Conservation (phyloP, 2,329 filamentous ascomycete species). For the Aspergillus cejpii region DNA sequence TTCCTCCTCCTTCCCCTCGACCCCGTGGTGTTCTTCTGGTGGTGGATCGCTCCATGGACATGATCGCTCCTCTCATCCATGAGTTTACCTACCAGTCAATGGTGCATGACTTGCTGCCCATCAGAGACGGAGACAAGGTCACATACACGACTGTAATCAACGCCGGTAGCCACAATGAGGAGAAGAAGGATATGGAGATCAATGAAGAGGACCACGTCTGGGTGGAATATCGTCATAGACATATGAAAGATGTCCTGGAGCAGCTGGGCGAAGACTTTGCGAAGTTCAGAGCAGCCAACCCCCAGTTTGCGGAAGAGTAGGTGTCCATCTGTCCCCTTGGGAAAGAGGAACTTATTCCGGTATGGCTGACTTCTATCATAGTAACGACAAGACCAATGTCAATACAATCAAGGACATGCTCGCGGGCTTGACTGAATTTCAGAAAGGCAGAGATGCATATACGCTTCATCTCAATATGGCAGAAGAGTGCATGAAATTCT, state of each 20-base stretch:
- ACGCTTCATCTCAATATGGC: slow-evolving; percentile 94
- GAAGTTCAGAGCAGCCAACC: slow-evolving; percentile 83
- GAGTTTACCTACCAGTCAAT: slow-evolving; percentile 99
- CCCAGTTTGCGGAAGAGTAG: slow-evolving; percentile 73
- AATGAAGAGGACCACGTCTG: slow-evolving; percentile 87
- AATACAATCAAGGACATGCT: slow-evolving; percentile 97
- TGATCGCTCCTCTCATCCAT: slow-evolving; percentile 79
- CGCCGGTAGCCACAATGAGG: slow-evolving; percentile 60
- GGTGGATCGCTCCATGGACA: slow-evolving; percentile 86
- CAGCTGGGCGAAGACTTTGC: slow-evolving; percentile 89
- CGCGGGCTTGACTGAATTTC: slow-evolving; percentile 86
- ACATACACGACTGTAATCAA: slow-evolving; percentile 77
- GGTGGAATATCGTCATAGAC: slow-evolving; percentile 86
- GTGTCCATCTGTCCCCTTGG: slow-evolving; percentile 8
- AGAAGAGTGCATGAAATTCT: slow-evolving; percentile 91
- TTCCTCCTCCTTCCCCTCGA: slow-evolving; percentile 64
- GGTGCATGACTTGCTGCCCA: slow-evolving; percentile 85
- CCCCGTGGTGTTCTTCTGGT: slow-evolving; percentile 79
- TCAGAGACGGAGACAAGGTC: slow-evolving; percentile 82
- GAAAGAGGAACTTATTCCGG: background rate
- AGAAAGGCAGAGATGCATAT: slow-evolving; percentile 91
- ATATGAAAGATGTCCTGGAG: slow-evolving; percentile 97
- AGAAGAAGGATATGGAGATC: slow-evolving; percentile 88
- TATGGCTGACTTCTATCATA: slow-evolving; percentile 19
- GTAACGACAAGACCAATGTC: slow-evolving; percentile 64